Percentiles rank a stretch among this genome's conserved stretches.
phyloP scores from a whole-genome alignment of 345 rosid species.

The Erodium maritimum region DNA sequence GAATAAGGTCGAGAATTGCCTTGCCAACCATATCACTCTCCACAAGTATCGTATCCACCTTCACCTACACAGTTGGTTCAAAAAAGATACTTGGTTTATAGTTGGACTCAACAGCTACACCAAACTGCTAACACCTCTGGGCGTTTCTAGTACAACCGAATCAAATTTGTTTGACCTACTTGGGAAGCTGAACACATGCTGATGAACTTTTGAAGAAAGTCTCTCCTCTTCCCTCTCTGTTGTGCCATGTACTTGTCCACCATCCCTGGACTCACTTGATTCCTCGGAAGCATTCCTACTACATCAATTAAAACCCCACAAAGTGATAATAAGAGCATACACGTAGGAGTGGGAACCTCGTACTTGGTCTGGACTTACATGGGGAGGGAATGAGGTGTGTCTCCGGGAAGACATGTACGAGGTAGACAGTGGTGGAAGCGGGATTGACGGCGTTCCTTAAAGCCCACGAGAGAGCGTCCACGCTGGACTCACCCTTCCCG shows the following conservation, averaged over 20 bases:
- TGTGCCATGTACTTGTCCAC: conserved; percentile 46
- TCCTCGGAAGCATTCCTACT: conserved; percentile 65
- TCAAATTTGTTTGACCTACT: too few relatives aligned
- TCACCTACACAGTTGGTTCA: conserved; percentile 31
- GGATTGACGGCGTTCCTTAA: conserved; percentile 26
- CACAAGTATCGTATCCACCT: conserved; percentile 58
- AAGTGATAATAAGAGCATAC: too few relatives aligned
- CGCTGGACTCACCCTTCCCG: conserved; percentile 67
- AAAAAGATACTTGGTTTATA: too few relatives aligned
- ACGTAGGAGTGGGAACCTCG: too few relatives aligned
- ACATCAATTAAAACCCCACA: neutral
- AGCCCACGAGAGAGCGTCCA: conserved; percentile 74
- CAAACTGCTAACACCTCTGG: too few relatives aligned
- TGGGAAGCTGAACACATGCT: conserved; percentile 37
- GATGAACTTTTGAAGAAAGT: conserved; percentile 40
- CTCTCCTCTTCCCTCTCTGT: conserved; percentile 49
- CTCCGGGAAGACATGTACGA: conserved; percentile 14
- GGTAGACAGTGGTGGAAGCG: conserved; percentile 16
- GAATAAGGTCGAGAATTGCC: conserved; percentile 56
- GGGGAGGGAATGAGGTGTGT: conserved; percentile 9
- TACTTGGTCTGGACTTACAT: conserved; percentile 9
- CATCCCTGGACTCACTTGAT: conserved; percentile 47
- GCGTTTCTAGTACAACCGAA: too few relatives aligned
- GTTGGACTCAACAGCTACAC: too few relatives aligned
- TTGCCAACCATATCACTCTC: conserved; percentile 67